Base-by-base conservation (phyloP, 78 protist species). In the Capsaspora owczarzaki region DNA sequence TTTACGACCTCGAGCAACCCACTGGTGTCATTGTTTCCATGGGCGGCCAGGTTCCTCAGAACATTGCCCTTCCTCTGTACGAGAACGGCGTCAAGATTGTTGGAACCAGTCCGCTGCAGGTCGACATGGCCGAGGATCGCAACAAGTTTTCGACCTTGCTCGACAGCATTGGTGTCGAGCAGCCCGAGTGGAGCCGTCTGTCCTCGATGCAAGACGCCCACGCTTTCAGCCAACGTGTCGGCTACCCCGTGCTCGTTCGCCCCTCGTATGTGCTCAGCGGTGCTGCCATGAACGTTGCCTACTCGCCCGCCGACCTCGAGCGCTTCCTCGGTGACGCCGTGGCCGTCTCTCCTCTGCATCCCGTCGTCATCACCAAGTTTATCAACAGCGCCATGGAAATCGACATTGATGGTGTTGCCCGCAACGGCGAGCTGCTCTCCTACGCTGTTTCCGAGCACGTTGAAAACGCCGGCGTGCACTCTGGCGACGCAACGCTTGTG, bases 401-500 rank as follows among this genome's bases (percentile, higher is more conserved):
- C 83, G 99, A 96, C 76, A 85, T 96, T 61, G 98, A 96, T 78
- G 96, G 92, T 40, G 96, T 96, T 16, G 97, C 97, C 20, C 43
- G 68, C 75, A 63, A 89, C 66, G 98, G 98, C 46, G 44, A 75
- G 38, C 78, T 96, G 43, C 75, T 96, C 66, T 79, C 87, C 78
- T 89, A 87, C 78, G 93, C 93, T 79, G 86, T 96, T 74, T 88
- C 93, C 43, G 98, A 96, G 85, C 99, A 96, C 88, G 92, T 96
- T 31, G 99, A 96, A 82, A 95, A 96, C 76, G 99, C 99, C 10
- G 99, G 99, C 70, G 99, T 96, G 49, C 99, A 96, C 90, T 83
- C 91, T 10, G 99, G 99, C 27, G 99, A 96, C 76, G 99, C 99
- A 5, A 93, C 98, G 1, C 82, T 96, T 44, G 91, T 96, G 31